Evolutionary conservation across 805 yeast genomes (phyloP).

Genomic region (Candida sakaeoensis): DNA sequence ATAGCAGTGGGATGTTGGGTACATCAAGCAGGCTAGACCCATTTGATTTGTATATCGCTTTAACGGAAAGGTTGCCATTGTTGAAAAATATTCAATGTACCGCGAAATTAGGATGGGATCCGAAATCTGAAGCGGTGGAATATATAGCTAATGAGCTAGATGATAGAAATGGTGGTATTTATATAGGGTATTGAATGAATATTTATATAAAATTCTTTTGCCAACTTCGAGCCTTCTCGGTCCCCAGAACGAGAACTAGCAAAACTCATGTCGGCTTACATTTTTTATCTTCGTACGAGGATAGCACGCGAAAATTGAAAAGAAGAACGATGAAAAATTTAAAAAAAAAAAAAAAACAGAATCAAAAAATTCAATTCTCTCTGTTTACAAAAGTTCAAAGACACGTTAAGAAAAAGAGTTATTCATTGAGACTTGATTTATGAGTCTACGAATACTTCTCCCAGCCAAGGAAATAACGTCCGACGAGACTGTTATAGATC

Average conservation of each 20-base stretch:
- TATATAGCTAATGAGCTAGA: conserved; percentile 66
- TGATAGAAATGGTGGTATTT: conserved; percentile 75
- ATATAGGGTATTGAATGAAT: conserved; percentile 35
- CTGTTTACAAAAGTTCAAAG: too few species aligned
- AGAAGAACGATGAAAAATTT: too few species aligned
- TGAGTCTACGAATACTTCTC: conserved; percentile 5
- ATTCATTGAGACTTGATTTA: neutral
- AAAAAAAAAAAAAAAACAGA: neutral
- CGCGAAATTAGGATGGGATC: conserved; percentile 83
- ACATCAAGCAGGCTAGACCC: conserved; percentile 82
- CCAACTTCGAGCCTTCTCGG: too few species aligned
- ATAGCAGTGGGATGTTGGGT: conserved; percentile 84
- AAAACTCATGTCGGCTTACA: too few species aligned
- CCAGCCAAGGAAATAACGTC: conserved; percentile 9
- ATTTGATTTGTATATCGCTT: conserved; percentile 80
- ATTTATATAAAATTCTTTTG: neutral
- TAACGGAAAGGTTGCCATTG: conserved; percentile 72
- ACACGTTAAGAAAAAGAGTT: neutral
- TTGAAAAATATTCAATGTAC: conserved; percentile 65
- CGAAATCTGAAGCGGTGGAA: conserved; percentile 35
- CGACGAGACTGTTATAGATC: conserved; percentile 3
- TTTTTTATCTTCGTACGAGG: too few species aligned
- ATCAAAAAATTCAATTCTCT: too few species aligned
- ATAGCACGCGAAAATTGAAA: too few species aligned
- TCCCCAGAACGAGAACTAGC: too few species aligned